Percentiles rank a stretch among this genome's conserved stretches.
These are phyloP conservation scores for Astrocystis sublimbata DNA, from an alignment of 495 filamentous ascomycete genomes.

Conservation along the genomic window DNA sequence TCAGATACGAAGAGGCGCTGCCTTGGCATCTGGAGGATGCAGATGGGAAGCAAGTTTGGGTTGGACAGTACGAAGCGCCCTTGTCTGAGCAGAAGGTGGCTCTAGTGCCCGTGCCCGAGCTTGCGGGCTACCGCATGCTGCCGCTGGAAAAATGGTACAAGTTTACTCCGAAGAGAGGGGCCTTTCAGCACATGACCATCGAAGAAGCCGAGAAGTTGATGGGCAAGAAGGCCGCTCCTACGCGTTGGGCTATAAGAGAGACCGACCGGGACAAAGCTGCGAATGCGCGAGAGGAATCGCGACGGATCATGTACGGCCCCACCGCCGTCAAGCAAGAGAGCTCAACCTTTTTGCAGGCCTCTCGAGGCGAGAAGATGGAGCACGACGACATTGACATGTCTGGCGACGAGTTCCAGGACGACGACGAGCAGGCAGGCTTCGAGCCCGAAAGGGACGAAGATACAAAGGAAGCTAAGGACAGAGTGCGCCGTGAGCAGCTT, in stretches of 20 bases:
- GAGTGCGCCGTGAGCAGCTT: constrained; percentile 84
- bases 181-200: constrained; percentile 75
- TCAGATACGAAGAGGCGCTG: constrained; percentile 91
- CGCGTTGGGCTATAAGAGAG: constrained; percentile 76
- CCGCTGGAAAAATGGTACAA: constrained; percentile 95
- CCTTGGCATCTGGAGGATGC: constrained; percentile 98
- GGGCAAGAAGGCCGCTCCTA: constrained; percentile 67
- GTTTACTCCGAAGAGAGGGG: constrained; percentile 73
- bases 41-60: constrained; percentile 89
- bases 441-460: constrained; percentile 84
- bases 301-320: constrained; percentile 43
- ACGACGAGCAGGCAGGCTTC: constrained; percentile 81
- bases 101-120: constrained; percentile 61
- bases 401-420: constrained; percentile 57
- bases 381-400: constrained; percentile 63
- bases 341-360: constrained; percentile 49
- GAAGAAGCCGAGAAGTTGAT: constrained; percentile 85
- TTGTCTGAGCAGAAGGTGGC: constrained; percentile 75
- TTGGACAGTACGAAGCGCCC: constrained; percentile 83
- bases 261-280: constrained; percentile 56
- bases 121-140: constrained; percentile 73
- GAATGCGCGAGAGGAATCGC: constrained; percentile 49
- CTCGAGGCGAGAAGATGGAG: constrained; percentile 54
- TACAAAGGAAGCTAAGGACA: constrained; percentile 77
- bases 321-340: constrained; percentile 55